Conservation (phyloP, 306 rosid genomes). For the Sindora glabra region DNA sequence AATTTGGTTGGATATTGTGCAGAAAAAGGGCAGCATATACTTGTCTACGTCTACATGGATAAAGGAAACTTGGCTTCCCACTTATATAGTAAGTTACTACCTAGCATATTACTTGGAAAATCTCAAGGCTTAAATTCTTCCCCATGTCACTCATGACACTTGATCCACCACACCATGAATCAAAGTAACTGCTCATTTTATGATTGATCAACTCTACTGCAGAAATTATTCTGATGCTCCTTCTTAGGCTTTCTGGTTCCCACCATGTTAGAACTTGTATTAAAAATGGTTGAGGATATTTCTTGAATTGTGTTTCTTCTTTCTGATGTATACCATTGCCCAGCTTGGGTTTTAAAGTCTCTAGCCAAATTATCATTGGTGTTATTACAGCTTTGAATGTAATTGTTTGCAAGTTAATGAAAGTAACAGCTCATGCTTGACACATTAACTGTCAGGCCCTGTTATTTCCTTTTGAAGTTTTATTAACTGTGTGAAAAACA, state of each 20-base stretch:
- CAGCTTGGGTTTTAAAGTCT: not conserved
- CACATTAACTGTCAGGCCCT: not conserved
- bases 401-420: not conserved
- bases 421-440: not conserved
- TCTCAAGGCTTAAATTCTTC: not conserved
- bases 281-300: not conserved
- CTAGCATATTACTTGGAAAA: not conserved
- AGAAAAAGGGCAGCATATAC: conserved; percentile 87
- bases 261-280: not conserved
- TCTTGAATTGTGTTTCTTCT: too few species aligned
- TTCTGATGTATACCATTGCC: not conserved
- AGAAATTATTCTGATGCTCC: not conserved
- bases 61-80: conserved; percentile 95
- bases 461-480: too few species aligned
- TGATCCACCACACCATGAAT: not conserved
- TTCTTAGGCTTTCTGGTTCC: not conserved
- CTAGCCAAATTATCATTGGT: not conserved
- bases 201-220: not conserved
- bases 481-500: too few species aligned
- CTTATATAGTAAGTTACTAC: conserved; percentile 61
- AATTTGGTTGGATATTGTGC: conserved; percentile 92
- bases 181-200: not conserved
- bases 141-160: not conserved
- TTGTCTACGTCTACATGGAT: conserved; percentile 86
- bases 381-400: not conserved